Conservation (phyloP, 805 yeast species). For the Scheffersomyces coipomensis region DNA sequence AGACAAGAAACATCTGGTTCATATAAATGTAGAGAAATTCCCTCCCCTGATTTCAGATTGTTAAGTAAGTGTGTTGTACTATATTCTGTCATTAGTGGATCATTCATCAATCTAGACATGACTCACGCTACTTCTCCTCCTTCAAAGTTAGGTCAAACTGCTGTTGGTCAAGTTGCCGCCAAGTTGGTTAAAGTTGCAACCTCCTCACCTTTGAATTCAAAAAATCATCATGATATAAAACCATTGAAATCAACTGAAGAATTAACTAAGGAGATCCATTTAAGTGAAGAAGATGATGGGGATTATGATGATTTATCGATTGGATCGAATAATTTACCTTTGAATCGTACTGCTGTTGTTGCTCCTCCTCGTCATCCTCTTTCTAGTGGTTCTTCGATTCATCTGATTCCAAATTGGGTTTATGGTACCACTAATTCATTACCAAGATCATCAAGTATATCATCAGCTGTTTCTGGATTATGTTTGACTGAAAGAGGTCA, state of each 20-base stretch:
- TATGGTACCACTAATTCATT: conserved; percentile 11
- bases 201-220: neutral
- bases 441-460: neutral
- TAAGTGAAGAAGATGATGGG: neutral
- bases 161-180: neutral
- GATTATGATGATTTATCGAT: neutral
- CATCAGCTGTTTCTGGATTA: conserved; percentile 13
- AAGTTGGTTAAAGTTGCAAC: neutral
- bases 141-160: neutral
- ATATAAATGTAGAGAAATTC: too few relatives aligned
- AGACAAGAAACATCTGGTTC: too few relatives aligned
- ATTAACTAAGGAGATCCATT: neutral
- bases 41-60: too few relatives aligned
- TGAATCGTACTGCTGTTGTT: too few relatives aligned
- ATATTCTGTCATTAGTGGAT: too few relatives aligned
- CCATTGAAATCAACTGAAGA: neutral
- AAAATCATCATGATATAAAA: neutral
- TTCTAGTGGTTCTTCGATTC: neutral
- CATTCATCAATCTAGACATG: too few relatives aligned
- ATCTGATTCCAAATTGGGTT: conserved; percentile 10
- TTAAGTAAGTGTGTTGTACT: too few relatives aligned
- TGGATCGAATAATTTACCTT: neutral
- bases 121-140: neutral
- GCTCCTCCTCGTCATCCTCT: neutral
- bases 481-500: conserved; percentile 28